Evolutionary conservation across 2,329 filamentous ascomycete genomes (phyloP).

Genomic region (Tolypocladium guangdongense): DNA sequence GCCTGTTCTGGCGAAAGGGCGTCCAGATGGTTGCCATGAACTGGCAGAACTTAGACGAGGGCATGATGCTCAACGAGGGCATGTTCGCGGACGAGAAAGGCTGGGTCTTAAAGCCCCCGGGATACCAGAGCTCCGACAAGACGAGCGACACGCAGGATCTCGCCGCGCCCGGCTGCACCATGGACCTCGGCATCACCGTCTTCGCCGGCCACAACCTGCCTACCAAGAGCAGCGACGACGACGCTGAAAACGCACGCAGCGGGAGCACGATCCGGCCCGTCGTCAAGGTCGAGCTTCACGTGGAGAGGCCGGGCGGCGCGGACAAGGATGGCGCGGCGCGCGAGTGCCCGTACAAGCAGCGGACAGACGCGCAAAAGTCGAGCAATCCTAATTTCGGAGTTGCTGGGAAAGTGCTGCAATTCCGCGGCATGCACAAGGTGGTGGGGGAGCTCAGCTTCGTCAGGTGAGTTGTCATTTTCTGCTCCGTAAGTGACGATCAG

Average conservation of each 20-base stretch:
- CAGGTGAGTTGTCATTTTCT: conserved; percentile 39
- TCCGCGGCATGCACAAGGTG: conserved; percentile 45
- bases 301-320: conserved; percentile 46
- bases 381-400: conserved; percentile 53
- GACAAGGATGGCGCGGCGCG: conserved; percentile 18
- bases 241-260: conserved; percentile 20
- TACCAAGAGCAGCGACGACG: conserved; percentile 18
- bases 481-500: background rate
- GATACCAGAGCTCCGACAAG: conserved; percentile 48
- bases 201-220: conserved; percentile 64
- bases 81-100: conserved; percentile 87
- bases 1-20: conserved; percentile 82
- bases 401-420: conserved; percentile 42
- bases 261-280: conserved; percentile 48
- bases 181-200: conserved; percentile 62
- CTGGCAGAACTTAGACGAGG: conserved; percentile 90
- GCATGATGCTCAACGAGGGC: conserved; percentile 92
- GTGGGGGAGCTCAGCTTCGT: conserved; percentile 63
- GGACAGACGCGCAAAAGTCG: conserved; percentile 43
- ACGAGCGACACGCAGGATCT: conserved; percentile 29
- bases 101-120: conserved; percentile 75
- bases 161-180: conserved; percentile 35
- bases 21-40: conserved; percentile 98
- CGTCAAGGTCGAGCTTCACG: conserved; percentile 71
- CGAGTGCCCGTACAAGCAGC: conserved; percentile 49